Conservation (phyloP, 495 filamentous ascomycete genomes). For the Penicillium silybi region DNA sequence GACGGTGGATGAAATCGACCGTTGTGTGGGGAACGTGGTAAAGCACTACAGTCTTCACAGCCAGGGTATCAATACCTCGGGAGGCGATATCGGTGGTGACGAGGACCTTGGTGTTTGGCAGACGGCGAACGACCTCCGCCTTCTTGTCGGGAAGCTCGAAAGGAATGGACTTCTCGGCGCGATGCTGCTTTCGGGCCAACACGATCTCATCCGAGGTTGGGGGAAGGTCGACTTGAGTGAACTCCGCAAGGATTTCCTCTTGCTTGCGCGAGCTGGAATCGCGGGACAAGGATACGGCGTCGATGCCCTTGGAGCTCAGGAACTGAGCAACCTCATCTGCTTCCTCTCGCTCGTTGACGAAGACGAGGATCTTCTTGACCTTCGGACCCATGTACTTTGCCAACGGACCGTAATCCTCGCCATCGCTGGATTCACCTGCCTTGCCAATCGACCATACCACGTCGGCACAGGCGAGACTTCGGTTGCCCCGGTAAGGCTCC, state of each 20-base stretch:
- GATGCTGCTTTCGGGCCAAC: slow-evolving; percentile 29
- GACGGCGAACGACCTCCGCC: slow-evolving; percentile 20
- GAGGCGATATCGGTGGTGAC: slow-evolving; percentile 92
- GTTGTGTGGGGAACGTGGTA: slow-evolving; percentile 96
- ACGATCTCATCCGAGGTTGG: slow-evolving; percentile 41
- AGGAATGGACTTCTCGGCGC: slow-evolving; percentile 29
- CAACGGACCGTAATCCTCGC: slow-evolving; percentile 31
- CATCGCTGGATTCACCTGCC: slow-evolving; percentile 46
- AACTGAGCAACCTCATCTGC: slow-evolving; percentile 76
- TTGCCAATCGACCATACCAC: slow-evolving; percentile 91
- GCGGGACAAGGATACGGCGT: slow-evolving; percentile 75
- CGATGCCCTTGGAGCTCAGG: slow-evolving; percentile 78
- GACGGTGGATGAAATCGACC: slow-evolving; percentile 94
- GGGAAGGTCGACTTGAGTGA: slow-evolving; percentile 58
- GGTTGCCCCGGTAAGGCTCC: slow-evolving; percentile 87
- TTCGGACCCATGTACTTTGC: slow-evolving; percentile 42
- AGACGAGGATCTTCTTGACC: slow-evolving; percentile 85
- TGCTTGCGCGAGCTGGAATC: slow-evolving; percentile 73
- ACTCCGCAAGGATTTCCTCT: slow-evolving; percentile 67
- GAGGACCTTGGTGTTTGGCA: slow-evolving; percentile 79
- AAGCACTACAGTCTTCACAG: slow-evolving; percentile 82
- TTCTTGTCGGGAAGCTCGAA: slow-evolving; percentile 25
- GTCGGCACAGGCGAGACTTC: slow-evolving; percentile 86
- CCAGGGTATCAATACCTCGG: slow-evolving; percentile 90
- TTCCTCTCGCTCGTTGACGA: slow-evolving; percentile 95